Evolutionary conservation across 202 grass and related monocot species (phyloP), one percentile per base, ranked within the genome.

Genomic region (Musa balbisiana): DNA sequence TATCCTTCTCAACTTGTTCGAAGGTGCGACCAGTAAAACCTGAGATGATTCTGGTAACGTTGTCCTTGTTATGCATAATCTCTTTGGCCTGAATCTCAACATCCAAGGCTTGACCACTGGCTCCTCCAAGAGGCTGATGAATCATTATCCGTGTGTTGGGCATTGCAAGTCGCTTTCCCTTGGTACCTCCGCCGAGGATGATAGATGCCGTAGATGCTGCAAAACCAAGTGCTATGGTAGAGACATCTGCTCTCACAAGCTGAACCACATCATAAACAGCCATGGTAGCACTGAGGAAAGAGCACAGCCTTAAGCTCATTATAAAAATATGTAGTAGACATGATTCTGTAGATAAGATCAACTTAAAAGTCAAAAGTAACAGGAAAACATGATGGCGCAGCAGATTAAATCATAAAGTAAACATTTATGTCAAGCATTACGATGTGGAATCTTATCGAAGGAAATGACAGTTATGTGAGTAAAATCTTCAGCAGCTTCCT

Each of bases 131-230:
- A 2, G 91, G 94, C 60, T 98, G 94, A 80, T 93, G 88, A 72
- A 98, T 82, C 94, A 98, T 92, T 66, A 98, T 92, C 49, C 94
- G 87, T 53, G 94, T 86, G 82, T 98, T 98, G 68, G 94, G 94
- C 94, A 98, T 92, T 20, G 94, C 87, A 8, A 98, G 84, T 69
- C 94, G 89, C 80, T 93, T 93, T 72, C 94, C 94, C 81, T 88
- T 90, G 22, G 88, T 88, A 55, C 91, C 94, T 74, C 87, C 83
- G 73, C 94, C 94, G 22, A 98, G 94, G 83, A 98, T 91, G 70
- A 98, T 82, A 58, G 94, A 87, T 17, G 91, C 83, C 14, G 88
- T 98, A 17, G 94, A 91, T 78, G 88, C 88, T 74, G 91, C 86
- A 77, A 89, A 81, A 64, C 94, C 94, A 79, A 98, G 33, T 59